Percentiles rank a stretch among this genome's conserved stretches.
phyloP scores from a whole-genome alignment of 202 grass and related monocot species.

The Musa balbisiana region DNA sequence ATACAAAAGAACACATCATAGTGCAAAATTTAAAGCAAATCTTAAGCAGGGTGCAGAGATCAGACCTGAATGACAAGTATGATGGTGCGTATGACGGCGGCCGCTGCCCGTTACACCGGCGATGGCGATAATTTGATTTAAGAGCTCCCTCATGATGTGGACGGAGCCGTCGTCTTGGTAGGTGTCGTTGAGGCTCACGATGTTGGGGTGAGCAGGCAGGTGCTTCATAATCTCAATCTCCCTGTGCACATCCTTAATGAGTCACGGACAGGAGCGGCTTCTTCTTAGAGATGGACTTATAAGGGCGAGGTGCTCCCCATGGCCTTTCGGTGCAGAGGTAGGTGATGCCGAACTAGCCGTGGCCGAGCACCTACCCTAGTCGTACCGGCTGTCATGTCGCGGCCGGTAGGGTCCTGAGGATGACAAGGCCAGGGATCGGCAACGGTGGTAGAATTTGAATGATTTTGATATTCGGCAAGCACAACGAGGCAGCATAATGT shows the following conservation, averaged over 20 bases:
- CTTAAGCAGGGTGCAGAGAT: too few species aligned
- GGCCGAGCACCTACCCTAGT: too few species aligned
- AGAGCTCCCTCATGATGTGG: background rate
- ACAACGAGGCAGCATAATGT: too few species aligned
- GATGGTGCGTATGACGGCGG: background rate
- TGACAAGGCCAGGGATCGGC: too few species aligned
- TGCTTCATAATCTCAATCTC: background rate
- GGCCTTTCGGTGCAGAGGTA: background rate
- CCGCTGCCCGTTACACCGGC: background rate
- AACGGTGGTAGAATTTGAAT: too few species aligned
- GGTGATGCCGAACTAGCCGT: background rate
- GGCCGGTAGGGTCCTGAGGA: background rate
- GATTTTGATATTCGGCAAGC: too few species aligned
- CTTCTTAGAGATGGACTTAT: background rate
- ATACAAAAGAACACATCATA: too few species aligned
- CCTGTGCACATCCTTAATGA: background rate
- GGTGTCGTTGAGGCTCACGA: background rate
- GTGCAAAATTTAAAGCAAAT: too few species aligned
- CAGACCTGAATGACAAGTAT: background rate
- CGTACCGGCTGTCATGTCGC: background rate
- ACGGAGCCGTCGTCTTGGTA: background rate
- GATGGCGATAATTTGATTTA: background rate
- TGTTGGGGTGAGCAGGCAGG: background rate
- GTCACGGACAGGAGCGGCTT: background rate
- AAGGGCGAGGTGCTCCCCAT: background rate